Evolutionary conservation across 768 basidiomycete genomes (phyloP).

Genomic region (Lentinula edodes): DNA sequence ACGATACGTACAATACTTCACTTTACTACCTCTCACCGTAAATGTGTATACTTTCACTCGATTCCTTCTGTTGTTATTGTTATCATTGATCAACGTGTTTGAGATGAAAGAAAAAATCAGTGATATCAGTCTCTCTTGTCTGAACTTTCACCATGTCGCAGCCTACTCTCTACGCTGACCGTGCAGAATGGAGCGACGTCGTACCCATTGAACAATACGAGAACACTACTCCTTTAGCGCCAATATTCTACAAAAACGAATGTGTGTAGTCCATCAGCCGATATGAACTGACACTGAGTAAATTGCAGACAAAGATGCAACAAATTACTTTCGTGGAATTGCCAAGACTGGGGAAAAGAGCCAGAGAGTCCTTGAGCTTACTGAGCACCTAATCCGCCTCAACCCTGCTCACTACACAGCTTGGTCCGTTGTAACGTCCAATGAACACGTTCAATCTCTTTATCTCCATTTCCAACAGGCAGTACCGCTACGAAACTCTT

Average conservation of each 20-base stretch:
- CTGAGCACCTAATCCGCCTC: constrained; percentile 80
- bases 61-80: not conserved
- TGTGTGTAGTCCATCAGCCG: constrained; percentile 48
- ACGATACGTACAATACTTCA: not conserved
- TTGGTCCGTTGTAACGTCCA: constrained; percentile 54
- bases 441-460: not conserved
- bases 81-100: not conserved
- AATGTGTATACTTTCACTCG: not conserved
- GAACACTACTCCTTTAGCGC: constrained; percentile 70
- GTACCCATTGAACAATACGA: constrained; percentile 80
- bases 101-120: too few relatives aligned
- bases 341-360: constrained; percentile 75
- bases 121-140: not conserved
- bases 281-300: not conserved
- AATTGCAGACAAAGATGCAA: constrained; percentile 80
- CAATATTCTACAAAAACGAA: constrained; percentile 86
- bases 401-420: constrained; percentile 98
- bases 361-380: constrained; percentile 76
- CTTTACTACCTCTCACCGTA: not conserved
- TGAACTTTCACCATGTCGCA: not conserved
- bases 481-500: constrained; percentile 89
- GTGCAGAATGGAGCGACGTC: constrained; percentile 77
- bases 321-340: constrained; percentile 87
- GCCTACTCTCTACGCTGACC: constrained; percentile 41
- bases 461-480: constrained; percentile 47